phyloP scores from a whole-genome alignment of 768 basidiomycete genomes.

The Collybia sordida region DNA sequence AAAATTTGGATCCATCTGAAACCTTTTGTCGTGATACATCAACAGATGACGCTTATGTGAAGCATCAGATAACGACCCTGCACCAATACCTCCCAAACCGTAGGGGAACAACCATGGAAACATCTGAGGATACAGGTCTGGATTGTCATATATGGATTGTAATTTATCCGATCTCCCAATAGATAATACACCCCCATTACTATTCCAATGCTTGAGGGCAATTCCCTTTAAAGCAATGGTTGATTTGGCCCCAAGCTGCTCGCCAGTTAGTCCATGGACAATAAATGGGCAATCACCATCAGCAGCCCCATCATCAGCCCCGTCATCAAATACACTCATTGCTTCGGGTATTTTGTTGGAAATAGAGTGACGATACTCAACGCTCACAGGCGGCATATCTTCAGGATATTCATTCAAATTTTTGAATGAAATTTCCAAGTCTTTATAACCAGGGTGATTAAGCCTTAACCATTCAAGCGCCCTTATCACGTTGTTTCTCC shows the following conservation, averaged over 20 bases:
- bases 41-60: slow-evolving; percentile 23
- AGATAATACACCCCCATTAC: slow-evolving; percentile 13
- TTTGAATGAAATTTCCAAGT: slow-evolving; percentile 24
- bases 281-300: slow-evolving; percentile 31
- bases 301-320: slow-evolving; percentile 20
- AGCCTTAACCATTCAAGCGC: slow-evolving; percentile 31
- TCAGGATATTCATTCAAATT: slow-evolving; percentile 20
- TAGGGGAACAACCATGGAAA: slow-evolving; percentile 18
- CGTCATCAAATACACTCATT: slow-evolving; percentile 19
- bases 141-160: slow-evolving; percentile 27
- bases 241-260: slow-evolving; percentile 12
- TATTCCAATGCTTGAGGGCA: slow-evolving; percentile 19
- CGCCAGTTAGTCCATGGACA: slow-evolving; percentile 31
- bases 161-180: slow-evolving; percentile 16
- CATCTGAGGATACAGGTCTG: slow-evolving; percentile 26
- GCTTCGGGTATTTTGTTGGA: slow-evolving; percentile 11
- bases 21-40: slow-evolving; percentile 35
- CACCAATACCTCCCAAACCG: slow-evolving; percentile 1
- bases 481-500: slow-evolving; percentile 14
- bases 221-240: slow-evolving; percentile 13
- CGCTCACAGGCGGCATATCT: slow-evolving; percentile 14
- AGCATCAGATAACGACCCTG: slow-evolving; percentile 11
- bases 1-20: slow-evolving; percentile 30
- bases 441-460: slow-evolving; percentile 31
- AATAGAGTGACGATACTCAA: slow-evolving; percentile 18